Evolutionary conservation across 129 eudicot species (phyloP).

Genomic region (Flaveria trinervia): DNA sequence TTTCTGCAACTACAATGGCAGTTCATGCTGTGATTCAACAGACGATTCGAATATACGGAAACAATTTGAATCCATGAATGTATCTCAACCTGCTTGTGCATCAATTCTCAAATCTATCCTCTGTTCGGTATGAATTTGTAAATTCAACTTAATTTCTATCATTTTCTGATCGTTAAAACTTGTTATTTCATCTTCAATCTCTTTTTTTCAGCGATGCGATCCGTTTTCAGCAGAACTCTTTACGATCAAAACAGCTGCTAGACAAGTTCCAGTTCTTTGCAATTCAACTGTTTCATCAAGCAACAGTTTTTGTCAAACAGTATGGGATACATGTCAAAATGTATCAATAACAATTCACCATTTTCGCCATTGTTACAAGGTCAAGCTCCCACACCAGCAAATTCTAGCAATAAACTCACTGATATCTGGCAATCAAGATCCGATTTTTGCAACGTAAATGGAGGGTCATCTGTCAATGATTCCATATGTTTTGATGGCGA

Average conservation of each 20-base stretch:
- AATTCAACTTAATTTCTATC: not conserved
- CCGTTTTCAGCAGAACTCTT: conserved; percentile 74
- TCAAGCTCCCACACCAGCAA: conserved; percentile 42
- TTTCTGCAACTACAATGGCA: conserved; percentile 45
- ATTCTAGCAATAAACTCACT: conserved; percentile 54
- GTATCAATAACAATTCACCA: conserved; percentile 60
- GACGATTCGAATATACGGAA: conserved; percentile 38
- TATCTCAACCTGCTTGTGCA: conserved; percentile 47
- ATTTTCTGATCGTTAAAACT: too few relatives aligned
- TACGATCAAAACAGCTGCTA: conserved; percentile 39
- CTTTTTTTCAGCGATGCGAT: conserved; percentile 63
- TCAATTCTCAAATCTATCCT: conserved; percentile 48
- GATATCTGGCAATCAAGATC: conserved; percentile 63
- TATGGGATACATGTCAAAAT: conserved; percentile 77
- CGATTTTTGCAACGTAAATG: conserved; percentile 62
- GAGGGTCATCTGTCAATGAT: conserved; percentile 51
- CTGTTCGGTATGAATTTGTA: conserved; percentile 41
- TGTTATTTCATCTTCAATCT: not conserved
- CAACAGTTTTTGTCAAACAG: conserved; percentile 47
- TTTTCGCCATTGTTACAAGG: conserved; percentile 60
- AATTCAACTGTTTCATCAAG: conserved; percentile 55
- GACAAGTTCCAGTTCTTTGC: conserved; percentile 70
- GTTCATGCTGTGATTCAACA: conserved; percentile 43
- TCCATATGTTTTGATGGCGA: conserved; percentile 62
- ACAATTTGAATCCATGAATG: conserved; percentile 46